These are phyloP conservation scores for Reticulascus tulasneorum DNA, from an alignment of 2,329 filamentous ascomycete species.

Conservation along the genomic window DNA sequence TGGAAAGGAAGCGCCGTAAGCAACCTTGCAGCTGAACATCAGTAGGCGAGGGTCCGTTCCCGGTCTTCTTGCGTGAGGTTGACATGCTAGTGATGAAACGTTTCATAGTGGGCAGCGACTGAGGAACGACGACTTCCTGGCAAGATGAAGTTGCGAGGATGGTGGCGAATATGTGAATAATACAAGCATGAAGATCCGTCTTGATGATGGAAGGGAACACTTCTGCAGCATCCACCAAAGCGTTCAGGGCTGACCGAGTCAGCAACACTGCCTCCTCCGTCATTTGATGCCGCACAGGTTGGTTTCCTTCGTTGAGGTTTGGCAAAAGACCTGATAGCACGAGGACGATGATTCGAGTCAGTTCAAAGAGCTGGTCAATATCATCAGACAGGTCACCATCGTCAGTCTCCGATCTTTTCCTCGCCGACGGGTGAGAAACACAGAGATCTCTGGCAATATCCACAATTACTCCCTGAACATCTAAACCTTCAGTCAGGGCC, in stretches of 20 bases:
- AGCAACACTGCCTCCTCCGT: conserved; percentile 84
- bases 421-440: conserved; percentile 84
- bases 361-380: conserved; percentile 94
- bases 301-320: conserved; percentile 66
- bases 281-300: conserved; percentile 68
- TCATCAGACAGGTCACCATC: conserved; percentile 88
- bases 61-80: conserved; percentile 33
- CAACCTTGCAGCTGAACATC: conserved; percentile 75
- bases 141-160: conserved; percentile 84
- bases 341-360: conserved; percentile 92
- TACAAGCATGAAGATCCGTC: conserved; percentile 91
- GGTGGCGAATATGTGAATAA: conserved; percentile 93
- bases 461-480: conserved; percentile 88
- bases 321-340: conserved; percentile 86
- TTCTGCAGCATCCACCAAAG: conserved; percentile 88
- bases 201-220: conserved; percentile 97
- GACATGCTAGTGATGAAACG: conserved; percentile 80
- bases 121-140: conserved; percentile 83
- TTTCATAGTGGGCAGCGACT: conserved; percentile 86
- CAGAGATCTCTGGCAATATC: conserved; percentile 90
- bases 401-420: conserved; percentile 59
- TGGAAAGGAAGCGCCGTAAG: conserved; percentile 75
- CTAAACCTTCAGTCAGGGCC: conserved; percentile 82
- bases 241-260: conserved; percentile 74
- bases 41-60: conserved; percentile 44